phyloP scores from a whole-genome alignment of 768 basidiomycete species.

The Mycena olivaceomarginata region DNA sequence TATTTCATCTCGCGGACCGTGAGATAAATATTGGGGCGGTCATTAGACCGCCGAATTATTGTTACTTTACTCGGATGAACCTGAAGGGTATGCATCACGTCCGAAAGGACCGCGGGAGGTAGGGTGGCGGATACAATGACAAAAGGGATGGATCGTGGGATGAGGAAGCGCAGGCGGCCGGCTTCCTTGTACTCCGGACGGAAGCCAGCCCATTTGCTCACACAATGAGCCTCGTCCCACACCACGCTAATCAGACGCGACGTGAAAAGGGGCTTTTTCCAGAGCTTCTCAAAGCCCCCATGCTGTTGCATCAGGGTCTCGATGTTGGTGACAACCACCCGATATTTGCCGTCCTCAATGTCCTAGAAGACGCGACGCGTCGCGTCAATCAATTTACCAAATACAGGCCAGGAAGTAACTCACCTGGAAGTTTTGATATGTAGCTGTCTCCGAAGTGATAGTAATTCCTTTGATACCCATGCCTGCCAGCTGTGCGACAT shows the following conservation, averaged over 20 bases:
- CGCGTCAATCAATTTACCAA: neutral
- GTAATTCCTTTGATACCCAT: constrained; percentile 45
- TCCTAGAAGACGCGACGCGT: neutral
- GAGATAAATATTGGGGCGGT: no score
- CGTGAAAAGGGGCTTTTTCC: constrained; percentile 47
- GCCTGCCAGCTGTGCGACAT: constrained; percentile 37
- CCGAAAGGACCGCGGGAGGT: no score
- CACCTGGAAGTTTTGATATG: constrained; percentile 43
- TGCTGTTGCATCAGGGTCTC: no score
- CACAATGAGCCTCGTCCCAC: constrained; percentile 63
- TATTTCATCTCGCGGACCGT: no score
- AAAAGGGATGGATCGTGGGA: no score
- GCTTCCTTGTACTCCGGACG: constrained; percentile 55
- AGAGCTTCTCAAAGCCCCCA: constrained; percentile 43
- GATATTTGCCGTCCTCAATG: constrained; percentile 44
- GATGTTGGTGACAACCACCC: constrained; percentile 48
- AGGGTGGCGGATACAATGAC: no score
- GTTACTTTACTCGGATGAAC: no score
- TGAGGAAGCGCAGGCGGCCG: constrained; percentile 47
- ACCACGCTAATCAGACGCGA: constrained; percentile 51
- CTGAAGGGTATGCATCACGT: no score
- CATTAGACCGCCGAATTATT: no score
- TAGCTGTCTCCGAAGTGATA: constrained; percentile 43
- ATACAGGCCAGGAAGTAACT: neutral
- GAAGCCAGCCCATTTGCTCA: constrained; percentile 62